phyloP scores from a whole-genome alignment of 1,139 yeast genomes.

The Torulaspora pretoriensis region DNA sequence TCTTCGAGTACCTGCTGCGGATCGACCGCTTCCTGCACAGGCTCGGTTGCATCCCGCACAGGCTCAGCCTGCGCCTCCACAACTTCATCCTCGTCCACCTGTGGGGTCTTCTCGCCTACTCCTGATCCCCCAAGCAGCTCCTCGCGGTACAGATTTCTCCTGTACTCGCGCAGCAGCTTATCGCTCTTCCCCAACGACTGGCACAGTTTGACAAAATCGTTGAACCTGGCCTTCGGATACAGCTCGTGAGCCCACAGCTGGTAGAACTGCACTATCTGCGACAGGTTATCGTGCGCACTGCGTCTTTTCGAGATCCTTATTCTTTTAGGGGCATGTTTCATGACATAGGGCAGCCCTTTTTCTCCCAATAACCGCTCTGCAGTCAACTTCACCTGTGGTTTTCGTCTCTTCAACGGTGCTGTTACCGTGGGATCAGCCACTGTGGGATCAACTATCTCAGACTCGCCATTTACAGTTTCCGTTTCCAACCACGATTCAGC shows the following conservation, averaged over 20 bases:
- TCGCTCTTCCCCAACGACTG: slow-evolving; percentile 31
- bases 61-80: slow-evolving; percentile 7
- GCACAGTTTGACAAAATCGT: slow-evolving; percentile 46
- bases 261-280: slow-evolving; percentile 56
- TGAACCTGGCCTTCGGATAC: slow-evolving; percentile 73
- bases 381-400: slow-evolving; percentile 41
- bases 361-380: slow-evolving; percentile 47
- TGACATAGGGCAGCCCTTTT: slow-evolving; percentile 48
- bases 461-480: slow-evolving; percentile 1
- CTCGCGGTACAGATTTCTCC: slow-evolving; percentile 25
- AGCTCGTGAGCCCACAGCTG: slow-evolving; percentile 83
- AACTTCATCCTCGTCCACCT: slow-evolving; percentile 8
- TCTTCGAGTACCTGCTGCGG: slow-evolving; percentile 15
- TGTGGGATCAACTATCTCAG: slow-evolving; percentile 15
- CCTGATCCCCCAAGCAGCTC: slow-evolving; percentile 24
- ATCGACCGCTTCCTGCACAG: slow-evolving; percentile 4
- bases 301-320: slow-evolving; percentile 44
- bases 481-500: slow-evolving; percentile 1
- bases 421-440: slow-evolving; percentile 25
- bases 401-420: slow-evolving; percentile 17
- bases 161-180: slow-evolving; percentile 27
- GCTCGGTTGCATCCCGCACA: not conserved
- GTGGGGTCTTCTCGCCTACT: not conserved
- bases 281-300: slow-evolving; percentile 41
- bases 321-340: slow-evolving; percentile 41